phyloP scores from a whole-genome alignment of 768 basidiomycete species.

The Auriscalpium vulgare region DNA sequence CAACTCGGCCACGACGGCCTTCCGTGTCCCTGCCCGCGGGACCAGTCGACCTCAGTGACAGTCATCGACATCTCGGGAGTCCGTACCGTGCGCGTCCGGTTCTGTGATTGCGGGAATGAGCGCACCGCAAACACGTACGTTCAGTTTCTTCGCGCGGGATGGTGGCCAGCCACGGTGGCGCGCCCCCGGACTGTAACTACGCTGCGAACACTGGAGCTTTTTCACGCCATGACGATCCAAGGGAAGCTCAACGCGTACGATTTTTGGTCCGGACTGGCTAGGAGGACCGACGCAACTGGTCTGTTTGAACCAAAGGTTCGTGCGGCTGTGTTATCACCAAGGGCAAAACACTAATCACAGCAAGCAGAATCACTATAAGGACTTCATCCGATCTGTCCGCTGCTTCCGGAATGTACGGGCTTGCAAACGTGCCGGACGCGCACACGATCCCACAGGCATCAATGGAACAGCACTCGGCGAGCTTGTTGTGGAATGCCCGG shows the following conservation, averaged over 20 bases:
- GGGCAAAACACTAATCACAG: neutral
- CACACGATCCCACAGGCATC: neutral
- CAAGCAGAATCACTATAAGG: conserved; percentile 10
- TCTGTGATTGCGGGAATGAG: too few species aligned
- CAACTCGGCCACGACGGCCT: too few species aligned
- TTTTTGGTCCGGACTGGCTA: neutral
- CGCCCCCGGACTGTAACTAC: too few species aligned
- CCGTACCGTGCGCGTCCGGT: too few species aligned
- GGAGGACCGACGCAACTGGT: neutral
- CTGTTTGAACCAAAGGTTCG: too few species aligned
- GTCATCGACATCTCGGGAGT: too few species aligned
- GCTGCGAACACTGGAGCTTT: neutral
- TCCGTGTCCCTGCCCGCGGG: too few species aligned
- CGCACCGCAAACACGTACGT: too few species aligned
- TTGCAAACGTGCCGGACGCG: neutral
- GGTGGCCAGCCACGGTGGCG: too few species aligned
- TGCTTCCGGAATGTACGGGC: neutral
- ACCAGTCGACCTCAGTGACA: too few species aligned
- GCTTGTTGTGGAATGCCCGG: neutral
- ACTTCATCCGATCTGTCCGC: neutral
- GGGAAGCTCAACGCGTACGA: conserved; percentile 1
- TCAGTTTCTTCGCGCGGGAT: too few species aligned
- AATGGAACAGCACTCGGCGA: neutral
- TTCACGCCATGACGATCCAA: neutral
- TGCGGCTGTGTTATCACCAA: neutral